Base-by-base conservation (phyloP, 768 basidiomycete genomes). In the Macrolepiota albuminosa region DNA sequence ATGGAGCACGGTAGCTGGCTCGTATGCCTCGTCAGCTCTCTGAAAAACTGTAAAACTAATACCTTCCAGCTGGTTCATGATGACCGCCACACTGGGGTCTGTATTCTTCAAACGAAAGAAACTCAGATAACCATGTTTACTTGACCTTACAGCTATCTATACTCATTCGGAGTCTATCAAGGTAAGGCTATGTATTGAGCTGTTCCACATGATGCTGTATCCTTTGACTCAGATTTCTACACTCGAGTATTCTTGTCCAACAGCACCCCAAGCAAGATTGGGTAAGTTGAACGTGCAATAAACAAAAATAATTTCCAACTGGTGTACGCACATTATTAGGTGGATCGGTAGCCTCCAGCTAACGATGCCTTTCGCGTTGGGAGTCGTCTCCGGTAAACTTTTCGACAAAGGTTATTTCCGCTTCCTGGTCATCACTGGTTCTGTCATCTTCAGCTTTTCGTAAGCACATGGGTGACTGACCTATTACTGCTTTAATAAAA, bases 291-390 rank as follows among this genome's bases (percentile, higher is more conserved):
- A 21, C 26, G 3, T 33, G 11, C 18, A 18, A 10, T 24, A 9
- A 52, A n/a, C n/a, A 24, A 21, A 18, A 21, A 21, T 21, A 13
- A 52, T 5, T 1, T 31, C 42, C 34, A 42, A 40, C 13, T n/a
- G 6, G 46, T 47, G 34, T n/a, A 13, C 11, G 10, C 9, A 16
- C 29, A 9, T 39, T 54, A 9, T 39, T 54, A 68, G 67, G 34
- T 69, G 66, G 68, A 68, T 69, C 45, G 68, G 67, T 8, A 65
- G 67, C 40, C 62, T 68, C 3, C 65, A 67, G 50, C 61, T 69
- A 24, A 61, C 64, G 40, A 64, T 66, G 67, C 64, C 67, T n/a
- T 65, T 67, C 37, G 43, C 58, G 3, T 34, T 62, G 14, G 68
- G 68, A 2, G 21, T 65, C 24, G 39, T 66, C 10, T 62, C 63